phyloP scores from a whole-genome alignment of 129 eudicot species.

The Flaveria bidentis region DNA sequence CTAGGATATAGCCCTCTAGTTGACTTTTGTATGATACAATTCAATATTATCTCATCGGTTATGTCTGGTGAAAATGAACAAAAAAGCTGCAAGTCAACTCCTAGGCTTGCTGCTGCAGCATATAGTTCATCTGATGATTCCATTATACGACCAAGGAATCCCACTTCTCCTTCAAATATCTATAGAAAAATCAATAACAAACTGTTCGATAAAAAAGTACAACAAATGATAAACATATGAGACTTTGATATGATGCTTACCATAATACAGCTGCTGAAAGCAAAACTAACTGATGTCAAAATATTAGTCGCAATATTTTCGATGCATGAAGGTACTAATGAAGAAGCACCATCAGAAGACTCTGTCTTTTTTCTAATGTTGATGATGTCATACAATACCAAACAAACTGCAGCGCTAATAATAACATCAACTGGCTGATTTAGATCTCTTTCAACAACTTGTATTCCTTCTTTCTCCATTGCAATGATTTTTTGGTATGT shows the following conservation, averaged over 20 bases:
- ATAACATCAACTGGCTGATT: constrained; percentile 70
- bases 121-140: constrained; percentile 91
- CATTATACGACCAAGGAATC: constrained; percentile 64
- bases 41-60: constrained; percentile 74
- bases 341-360: constrained; percentile 58
- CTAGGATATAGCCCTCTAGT: constrained; percentile 53
- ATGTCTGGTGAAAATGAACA: constrained; percentile 63
- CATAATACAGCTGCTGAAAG: constrained; percentile 82
- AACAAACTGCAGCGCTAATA: constrained; percentile 63
- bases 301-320: constrained; percentile 80
- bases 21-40: constrained; percentile 49
- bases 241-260: constrained; percentile 43
- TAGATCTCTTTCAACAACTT: constrained; percentile 78
- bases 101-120: constrained; percentile 87
- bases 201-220: neutral
- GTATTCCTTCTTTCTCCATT: constrained; percentile 80
- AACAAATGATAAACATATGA: constrained; percentile 1
- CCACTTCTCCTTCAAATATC: constrained; percentile 85
- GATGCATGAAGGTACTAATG: constrained; percentile 64
- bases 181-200: constrained; percentile 21
- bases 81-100: constrained; percentile 75
- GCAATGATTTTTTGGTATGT: constrained; percentile 79
- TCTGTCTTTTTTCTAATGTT: constrained; percentile 74
- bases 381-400: constrained; percentile 73
- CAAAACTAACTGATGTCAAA: constrained; percentile 79